phyloP scores from a whole-genome alignment of 306 rosid genomes.

The Spatholobus suberectus region DNA sequence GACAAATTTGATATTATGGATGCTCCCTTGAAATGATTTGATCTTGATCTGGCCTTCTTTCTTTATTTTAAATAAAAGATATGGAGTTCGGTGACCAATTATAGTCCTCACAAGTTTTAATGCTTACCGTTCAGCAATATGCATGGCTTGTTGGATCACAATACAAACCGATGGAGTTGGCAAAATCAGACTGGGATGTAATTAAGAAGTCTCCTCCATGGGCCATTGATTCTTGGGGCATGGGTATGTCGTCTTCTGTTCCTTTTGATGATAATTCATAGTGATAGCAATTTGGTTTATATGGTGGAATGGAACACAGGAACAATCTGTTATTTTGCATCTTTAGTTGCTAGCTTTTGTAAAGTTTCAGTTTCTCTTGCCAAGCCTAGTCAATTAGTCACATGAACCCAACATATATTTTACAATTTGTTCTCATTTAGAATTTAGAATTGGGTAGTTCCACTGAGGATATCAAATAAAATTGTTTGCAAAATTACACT shows the following conservation, averaged over 20 bases:
- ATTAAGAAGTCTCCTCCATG: constrained; percentile 94
- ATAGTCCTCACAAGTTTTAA: constrained; percentile 37
- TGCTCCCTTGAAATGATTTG: constrained; percentile 18
- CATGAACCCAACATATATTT: not conserved
- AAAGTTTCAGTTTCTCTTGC: constrained; percentile 7
- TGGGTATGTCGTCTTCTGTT: constrained; percentile 71
- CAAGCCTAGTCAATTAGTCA: not conserved
- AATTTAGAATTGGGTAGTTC: not conserved
- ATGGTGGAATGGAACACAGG: not conserved
- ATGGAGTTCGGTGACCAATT: not conserved
- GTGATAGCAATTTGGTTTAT: constrained; percentile 37
- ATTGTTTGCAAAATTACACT: constrained; percentile 4
- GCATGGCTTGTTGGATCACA: constrained; percentile 99
- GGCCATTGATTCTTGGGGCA: constrained; percentile 99
- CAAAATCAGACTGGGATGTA: constrained; percentile 90
- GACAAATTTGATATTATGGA: not conserved
- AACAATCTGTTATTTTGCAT: constrained; percentile 12
- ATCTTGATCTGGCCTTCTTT: not conserved
- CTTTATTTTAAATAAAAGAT: constrained; percentile 20
- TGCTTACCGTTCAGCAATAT: constrained; percentile 71
- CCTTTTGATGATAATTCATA: constrained; percentile 16
- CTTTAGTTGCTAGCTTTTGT: constrained; percentile 28
- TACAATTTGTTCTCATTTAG: not conserved
- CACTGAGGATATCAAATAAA: not conserved
- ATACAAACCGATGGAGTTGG: constrained; percentile 89